Evolutionary conservation across 495 filamentous ascomycete genomes (phyloP).

Genomic region (Chaetomium cochliodes): DNA sequence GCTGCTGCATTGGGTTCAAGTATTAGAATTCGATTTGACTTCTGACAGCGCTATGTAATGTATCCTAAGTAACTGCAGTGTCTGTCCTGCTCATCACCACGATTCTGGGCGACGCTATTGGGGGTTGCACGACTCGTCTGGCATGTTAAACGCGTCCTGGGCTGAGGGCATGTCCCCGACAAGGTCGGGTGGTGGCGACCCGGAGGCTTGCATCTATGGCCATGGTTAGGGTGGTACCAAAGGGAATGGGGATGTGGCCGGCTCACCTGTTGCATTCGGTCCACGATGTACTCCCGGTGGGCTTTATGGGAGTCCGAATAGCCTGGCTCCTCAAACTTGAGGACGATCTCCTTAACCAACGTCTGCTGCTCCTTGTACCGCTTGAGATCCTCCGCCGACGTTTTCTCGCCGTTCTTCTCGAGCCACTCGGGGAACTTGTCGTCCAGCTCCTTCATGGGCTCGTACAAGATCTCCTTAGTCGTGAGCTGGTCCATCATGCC

Average conservation of each 20-base stretch:
- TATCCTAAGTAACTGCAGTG: constrained; percentile 15
- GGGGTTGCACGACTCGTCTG: constrained; percentile 69
- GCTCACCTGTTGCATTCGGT: constrained; percentile 92
- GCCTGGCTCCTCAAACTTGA: constrained; percentile 73
- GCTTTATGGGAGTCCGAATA: constrained; percentile 78
- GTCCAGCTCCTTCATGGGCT: constrained; percentile 95
- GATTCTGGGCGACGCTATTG: constrained; percentile 48
- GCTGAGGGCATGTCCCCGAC: constrained; percentile 83
- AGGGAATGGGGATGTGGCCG: constrained; percentile 13
- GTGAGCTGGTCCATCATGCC: constrained; percentile 99
- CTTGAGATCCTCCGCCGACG: constrained; percentile 66
- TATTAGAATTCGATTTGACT: constrained; percentile 4
- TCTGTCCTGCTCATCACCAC: neutral
- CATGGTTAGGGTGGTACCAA: constrained; percentile 25
- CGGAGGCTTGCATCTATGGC: constrained; percentile 86
- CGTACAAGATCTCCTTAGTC: constrained; percentile 96
- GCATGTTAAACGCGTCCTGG: constrained; percentile 66
- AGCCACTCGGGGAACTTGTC: constrained; percentile 91
- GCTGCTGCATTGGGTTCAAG: constrained; percentile 9
- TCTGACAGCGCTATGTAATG: neutral
- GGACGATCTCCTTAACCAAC: constrained; percentile 83
- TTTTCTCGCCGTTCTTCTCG: constrained; percentile 65
- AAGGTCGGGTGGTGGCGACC: constrained; percentile 84
- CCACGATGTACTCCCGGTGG: constrained; percentile 90
- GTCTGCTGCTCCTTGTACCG: constrained; percentile 78